Conservation (phyloP, 2,329 filamentous ascomycete species). For the Trichoderma hamatum region DNA sequence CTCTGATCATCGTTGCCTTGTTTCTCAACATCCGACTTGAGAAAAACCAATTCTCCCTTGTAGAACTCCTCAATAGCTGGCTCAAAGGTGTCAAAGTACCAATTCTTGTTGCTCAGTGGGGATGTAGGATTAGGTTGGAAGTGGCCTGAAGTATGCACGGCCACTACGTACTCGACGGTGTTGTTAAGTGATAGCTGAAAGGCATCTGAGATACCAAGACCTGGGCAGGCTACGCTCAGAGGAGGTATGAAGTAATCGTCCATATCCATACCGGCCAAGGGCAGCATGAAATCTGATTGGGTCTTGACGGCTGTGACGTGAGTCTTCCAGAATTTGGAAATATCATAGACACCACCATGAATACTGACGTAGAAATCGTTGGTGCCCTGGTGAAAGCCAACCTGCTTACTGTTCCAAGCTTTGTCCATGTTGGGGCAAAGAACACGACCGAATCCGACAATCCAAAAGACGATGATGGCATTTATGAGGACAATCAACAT, state of each 20-base stretch:
- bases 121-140: conserved; percentile 59
- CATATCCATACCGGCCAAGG: conserved; percentile 76
- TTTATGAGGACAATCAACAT: conserved; percentile 82
- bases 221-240: conserved; percentile 72
- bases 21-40: conserved; percentile 57
- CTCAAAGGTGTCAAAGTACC: conserved; percentile 76
- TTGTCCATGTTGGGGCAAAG: conserved; percentile 92
- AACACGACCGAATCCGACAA: conserved; percentile 80
- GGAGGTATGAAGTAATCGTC: conserved; percentile 86
- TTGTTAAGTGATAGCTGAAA: conserved; percentile 65
- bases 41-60: conserved; percentile 82
- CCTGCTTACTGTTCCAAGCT: conserved; percentile 75
- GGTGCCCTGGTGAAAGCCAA: conserved; percentile 68
- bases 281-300: conserved; percentile 69
- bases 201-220: conserved; percentile 64
- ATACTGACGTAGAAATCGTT: conserved; percentile 86
- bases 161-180: conserved; percentile 58
- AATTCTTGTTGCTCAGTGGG: conserved; percentile 64
- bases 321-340: conserved; percentile 86
- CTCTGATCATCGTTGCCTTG: conserved; percentile 70
- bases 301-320: conserved; percentile 67
- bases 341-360: conserved; percentile 87
- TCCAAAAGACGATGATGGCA: conserved; percentile 84
- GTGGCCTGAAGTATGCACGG: conserved; percentile 71
- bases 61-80: conserved; percentile 84